A percentile compares a stretch with the other conserved stretches of the same genome.
These are phyloP conservation scores for Leccinum fuscescens DNA, from an alignment of 1,284 basidiomycete genomes.

Conservation along the genomic window DNA sequence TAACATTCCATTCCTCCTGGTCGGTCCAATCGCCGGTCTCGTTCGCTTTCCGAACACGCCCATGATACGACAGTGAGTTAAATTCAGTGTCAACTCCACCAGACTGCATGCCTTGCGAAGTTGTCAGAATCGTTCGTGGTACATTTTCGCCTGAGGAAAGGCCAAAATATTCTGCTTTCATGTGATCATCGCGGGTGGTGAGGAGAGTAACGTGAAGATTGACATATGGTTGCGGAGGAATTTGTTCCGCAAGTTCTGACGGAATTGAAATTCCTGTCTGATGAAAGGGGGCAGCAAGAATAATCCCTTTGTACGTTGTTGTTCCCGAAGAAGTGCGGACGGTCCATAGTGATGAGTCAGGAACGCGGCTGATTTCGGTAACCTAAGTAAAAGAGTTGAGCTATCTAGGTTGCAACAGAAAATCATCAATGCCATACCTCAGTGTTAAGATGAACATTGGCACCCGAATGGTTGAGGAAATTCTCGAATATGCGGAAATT, in stretches of 20 bases:
- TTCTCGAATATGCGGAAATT: slow-evolving; percentile 86
- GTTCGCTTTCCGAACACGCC: slow-evolving; percentile 41
- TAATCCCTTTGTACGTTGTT: slow-evolving; percentile 60
- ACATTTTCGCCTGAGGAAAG: slow-evolving; percentile 45
- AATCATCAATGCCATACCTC: slow-evolving; percentile 43
- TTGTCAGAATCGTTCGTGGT: slow-evolving; percentile 76
- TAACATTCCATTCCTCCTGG: slow-evolving; percentile 67
- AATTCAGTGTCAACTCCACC: slow-evolving; percentile 71
- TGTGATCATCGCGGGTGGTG: slow-evolving; percentile 65
- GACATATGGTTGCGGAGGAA: slow-evolving; percentile 75
- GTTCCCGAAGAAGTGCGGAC: slow-evolving; percentile 45
- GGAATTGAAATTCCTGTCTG: slow-evolving; percentile 56
- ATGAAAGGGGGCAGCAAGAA: slow-evolving; percentile 78
- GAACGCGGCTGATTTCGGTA: slow-evolving; percentile 43
- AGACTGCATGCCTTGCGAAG: slow-evolving; percentile 52
- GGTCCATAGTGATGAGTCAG: slow-evolving; percentile 45
- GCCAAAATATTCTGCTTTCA: slow-evolving; percentile 74
- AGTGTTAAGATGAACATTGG: slow-evolving; percentile 68
- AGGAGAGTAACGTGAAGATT: slow-evolving; percentile 88
- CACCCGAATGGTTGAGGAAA: slow-evolving; percentile 71
- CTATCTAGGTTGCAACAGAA: neutral
- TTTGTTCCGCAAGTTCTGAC: slow-evolving; percentile 42
- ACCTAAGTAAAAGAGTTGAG: slow-evolving; percentile 40
- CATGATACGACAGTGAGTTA: slow-evolving; percentile 88
- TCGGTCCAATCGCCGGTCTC: slow-evolving; percentile 21